Conservation (phyloP, 768 basidiomycete species). For the Lactifluus subvellereus region DNA sequence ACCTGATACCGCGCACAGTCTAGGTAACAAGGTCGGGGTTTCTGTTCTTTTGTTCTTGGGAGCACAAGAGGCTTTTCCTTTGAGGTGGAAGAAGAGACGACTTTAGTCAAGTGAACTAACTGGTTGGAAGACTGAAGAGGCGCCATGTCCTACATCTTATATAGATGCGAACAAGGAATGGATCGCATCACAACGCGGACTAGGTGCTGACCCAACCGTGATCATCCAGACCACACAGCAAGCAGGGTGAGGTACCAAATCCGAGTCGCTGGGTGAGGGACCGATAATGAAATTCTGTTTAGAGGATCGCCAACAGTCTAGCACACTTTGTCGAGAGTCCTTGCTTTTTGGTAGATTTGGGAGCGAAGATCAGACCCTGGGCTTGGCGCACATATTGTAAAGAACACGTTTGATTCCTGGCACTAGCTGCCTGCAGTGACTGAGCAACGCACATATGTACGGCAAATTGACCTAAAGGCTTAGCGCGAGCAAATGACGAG, state of each 20-base stretch:
- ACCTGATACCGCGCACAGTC: background rate
- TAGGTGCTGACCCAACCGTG: conserved; percentile 7
- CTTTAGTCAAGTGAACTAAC: background rate
- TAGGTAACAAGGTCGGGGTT: background rate
- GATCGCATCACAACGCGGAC: conserved; percentile 16
- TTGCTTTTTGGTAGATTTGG: conserved; percentile 10
- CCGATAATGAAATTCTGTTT: conserved; percentile 2
- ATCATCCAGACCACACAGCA: conserved; percentile 10
- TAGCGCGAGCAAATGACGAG: conserved; percentile 17
- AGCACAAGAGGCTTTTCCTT: background rate
- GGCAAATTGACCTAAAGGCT: conserved; percentile 16
- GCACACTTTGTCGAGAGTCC: background rate
- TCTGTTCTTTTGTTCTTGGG: background rate
- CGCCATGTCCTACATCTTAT: conserved; percentile 17
- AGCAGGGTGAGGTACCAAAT: background rate
- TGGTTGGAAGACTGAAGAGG: conserved; percentile 8
- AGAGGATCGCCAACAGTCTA: conserved; percentile 7
- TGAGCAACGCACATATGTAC: conserved; percentile 14
- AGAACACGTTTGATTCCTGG: conserved; percentile 7
- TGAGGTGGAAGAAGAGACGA: background rate
- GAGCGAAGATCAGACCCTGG: conserved; percentile 15
- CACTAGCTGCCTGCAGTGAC: background rate
- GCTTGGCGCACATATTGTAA: conserved; percentile 14
- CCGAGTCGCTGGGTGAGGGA: conserved; percentile 1
- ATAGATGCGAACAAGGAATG: conserved; percentile 7